Percentiles rank a stretch among this genome's conserved stretches.
Evolutionary conservation across 106 monocot species (phyloP).

Genomic region (Posidonia australis): DNA sequence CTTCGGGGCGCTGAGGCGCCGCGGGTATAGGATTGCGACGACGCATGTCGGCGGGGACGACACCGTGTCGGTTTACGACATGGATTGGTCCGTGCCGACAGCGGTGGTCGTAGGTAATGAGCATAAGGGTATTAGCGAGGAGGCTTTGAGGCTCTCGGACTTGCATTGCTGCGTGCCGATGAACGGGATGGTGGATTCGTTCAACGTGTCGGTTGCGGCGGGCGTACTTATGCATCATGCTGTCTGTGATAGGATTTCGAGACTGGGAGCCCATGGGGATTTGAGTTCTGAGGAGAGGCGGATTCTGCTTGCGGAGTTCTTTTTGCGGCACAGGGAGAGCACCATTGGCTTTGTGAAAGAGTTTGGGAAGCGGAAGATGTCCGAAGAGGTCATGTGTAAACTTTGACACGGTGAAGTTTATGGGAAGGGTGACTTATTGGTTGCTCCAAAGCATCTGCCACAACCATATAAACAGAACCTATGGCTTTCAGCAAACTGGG

Average conservation of each 20-base stretch:
- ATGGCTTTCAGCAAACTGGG: too few relatives aligned
- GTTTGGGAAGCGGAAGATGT: conserved; percentile 50
- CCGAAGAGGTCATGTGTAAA: conserved; percentile 1
- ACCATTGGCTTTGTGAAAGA: conserved; percentile 59
- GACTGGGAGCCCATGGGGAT: conserved; percentile 70
- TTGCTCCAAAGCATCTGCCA: too few relatives aligned
- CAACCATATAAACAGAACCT: too few relatives aligned
- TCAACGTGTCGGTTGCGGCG: conserved; percentile 98
- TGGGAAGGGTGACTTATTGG: too few relatives aligned
- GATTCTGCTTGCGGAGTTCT: conserved; percentile 87
- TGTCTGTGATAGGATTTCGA: conserved; percentile 68
- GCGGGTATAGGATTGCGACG: conserved; percentile 82
- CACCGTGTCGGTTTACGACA: conserved; percentile 72
- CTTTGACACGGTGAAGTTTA: not conserved
- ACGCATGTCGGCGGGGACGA: conserved; percentile 44
- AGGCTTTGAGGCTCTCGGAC: conserved; percentile 58
- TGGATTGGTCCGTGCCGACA: conserved; percentile 93
- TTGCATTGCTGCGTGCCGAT: conserved; percentile 85
- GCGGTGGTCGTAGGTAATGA: conserved; percentile 98
- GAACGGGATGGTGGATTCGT: conserved; percentile 99
- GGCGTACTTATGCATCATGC: conserved; percentile 98
- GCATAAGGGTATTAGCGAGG: conserved; percentile 70
- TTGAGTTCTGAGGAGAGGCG: conserved; percentile 51
- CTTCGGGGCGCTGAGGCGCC: conserved; percentile 55
- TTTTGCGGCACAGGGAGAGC: conserved; percentile 61